Evolutionary conservation across 495 filamentous ascomycete genomes (phyloP), one percentile per base, ranked within the genome.

Genomic region (Patellaria atrata): DNA sequence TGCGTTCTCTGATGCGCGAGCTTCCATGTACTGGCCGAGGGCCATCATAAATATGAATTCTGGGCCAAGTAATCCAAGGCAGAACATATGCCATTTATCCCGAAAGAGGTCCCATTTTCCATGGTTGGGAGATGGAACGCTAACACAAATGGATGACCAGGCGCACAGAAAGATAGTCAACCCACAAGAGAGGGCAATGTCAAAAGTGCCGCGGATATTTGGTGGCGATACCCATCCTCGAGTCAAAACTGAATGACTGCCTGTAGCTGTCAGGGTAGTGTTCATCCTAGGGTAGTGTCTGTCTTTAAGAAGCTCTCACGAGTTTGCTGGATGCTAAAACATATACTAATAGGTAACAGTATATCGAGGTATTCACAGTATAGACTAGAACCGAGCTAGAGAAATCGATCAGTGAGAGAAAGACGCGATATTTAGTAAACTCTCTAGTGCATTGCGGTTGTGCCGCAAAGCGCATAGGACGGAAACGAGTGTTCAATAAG

Each of bases 11-110:
- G 56, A 58, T 5, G 20, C 27, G 9, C 49, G 43, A 4, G 61
- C 60, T 3, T 48, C 46, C 5, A 45, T 48, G 44, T 50, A 61
- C 35, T 64, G 54, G 0, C 55, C 53, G 9, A 56, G 17, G 2
- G 60, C 50, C 4, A 53, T 14, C 25, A 48, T 31, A 9, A 57
- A 36, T 4, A 61, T 17, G 19, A 59, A 52, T 25, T 63, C 61
- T 7, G 61, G 55, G 10, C 52, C 57, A 5, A 58, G 32, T 8
- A 59, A 4, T 1, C 31, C 38, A 3, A 62, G 38, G 24, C 23
- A 42, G 18, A 47, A 41, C 24, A 59, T 44, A 16, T 49, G 20
- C 6, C 55, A 29, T 43, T 56, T 56, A 24, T 47, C 37, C 17
- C 33, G 27, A n/a, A 51, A 28, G 22, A 44, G 30, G 7, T 16